Percentiles rank a stretch among this genome's conserved stretches.
phyloP scores from a whole-genome alignment of 73 alveolate species.

The Tetrahymena elliotti region DNA sequence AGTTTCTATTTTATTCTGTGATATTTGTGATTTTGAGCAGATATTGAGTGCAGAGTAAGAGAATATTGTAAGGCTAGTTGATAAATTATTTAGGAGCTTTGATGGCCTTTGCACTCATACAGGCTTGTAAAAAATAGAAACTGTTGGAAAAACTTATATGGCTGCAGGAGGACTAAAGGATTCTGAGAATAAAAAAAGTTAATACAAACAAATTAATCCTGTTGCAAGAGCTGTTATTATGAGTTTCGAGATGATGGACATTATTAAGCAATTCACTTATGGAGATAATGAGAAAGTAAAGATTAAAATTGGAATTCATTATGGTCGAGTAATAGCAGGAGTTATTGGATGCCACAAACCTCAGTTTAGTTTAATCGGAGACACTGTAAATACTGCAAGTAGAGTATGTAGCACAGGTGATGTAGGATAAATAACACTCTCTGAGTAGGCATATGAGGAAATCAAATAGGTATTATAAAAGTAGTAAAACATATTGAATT shows the following conservation, averaged over 20 bases:
- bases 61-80: slow-evolving; percentile 21
- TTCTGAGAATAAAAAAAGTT: slow-evolving; percentile 37
- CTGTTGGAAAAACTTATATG: slow-evolving; percentile 86
- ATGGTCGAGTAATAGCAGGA: slow-evolving; percentile 93
- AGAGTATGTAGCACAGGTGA: slow-evolving; percentile 82
- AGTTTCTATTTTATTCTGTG: slow-evolving; percentile 43
- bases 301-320: slow-evolving; percentile 93
- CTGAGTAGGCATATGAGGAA: slow-evolving; percentile 29
- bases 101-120: slow-evolving; percentile 33
- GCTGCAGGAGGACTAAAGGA: slow-evolving; percentile 80
- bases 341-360: slow-evolving; percentile 97
- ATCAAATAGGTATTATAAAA: neutral
- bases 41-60: slow-evolving; percentile 22
- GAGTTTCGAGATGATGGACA: slow-evolving; percentile 34
- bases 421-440: slow-evolving; percentile 12
- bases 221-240: slow-evolving; percentile 24
- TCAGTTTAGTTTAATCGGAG: slow-evolving; percentile 90
- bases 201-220: slow-evolving; percentile 8
- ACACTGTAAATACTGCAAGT: slow-evolving; percentile 90
- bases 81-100: slow-evolving; percentile 36
- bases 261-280: slow-evolving; percentile 6
- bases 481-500: too few species aligned
- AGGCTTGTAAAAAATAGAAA: slow-evolving; percentile 62
- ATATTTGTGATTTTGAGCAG: slow-evolving; percentile 49
- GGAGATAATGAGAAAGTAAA: slow-evolving; percentile 15